Conservation (phyloP, 2,329 filamentous ascomycete species). For the Fusarium nisikadoi region DNA sequence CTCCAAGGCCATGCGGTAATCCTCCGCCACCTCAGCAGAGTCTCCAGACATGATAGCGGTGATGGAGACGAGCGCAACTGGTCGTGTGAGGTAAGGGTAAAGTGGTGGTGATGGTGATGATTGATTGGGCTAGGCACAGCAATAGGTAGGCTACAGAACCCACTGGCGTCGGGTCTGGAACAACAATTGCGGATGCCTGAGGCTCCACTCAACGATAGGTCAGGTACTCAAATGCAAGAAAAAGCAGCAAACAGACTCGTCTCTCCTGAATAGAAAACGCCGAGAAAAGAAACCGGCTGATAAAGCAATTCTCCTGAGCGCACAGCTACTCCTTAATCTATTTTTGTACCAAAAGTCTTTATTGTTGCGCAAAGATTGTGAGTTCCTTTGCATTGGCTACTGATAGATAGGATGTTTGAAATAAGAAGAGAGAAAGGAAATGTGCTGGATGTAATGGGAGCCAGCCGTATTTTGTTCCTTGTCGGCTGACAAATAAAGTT, state of each 20-base stretch:
- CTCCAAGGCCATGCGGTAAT: slow-evolving; percentile 93
- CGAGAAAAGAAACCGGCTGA: neutral
- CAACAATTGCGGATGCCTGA: slow-evolving; percentile 12
- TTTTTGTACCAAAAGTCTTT: neutral
- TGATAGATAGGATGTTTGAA: neutral
- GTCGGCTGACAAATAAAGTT: neutral
- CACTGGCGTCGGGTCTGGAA: neutral
- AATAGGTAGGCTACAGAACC: neutral
- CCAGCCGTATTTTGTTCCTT: neutral
- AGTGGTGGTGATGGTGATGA: slow-evolving; percentile 16
- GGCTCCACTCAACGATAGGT: slow-evolving; percentile 10
- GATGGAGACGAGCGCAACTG: slow-evolving; percentile 24
- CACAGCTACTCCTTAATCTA: neutral
- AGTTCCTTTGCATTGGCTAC: neutral
- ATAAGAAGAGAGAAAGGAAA: neutral
- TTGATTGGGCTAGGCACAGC: slow-evolving; percentile 13
- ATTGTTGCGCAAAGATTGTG: neutral
- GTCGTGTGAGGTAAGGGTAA: slow-evolving; percentile 17
- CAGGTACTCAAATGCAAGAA: neutral
- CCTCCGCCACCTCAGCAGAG: slow-evolving; percentile 88
- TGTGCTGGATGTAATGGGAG: no score
- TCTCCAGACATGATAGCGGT: slow-evolving; percentile 59
- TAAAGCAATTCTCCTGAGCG: neutral
- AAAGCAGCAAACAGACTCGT: neutral
- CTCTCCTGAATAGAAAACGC: neutral